Evolutionary conservation across 371 early-diverging fungal species (phyloP), one percentile per base, ranked within the genome.

Genomic region (Zopfochytrium polystomum): DNA sequence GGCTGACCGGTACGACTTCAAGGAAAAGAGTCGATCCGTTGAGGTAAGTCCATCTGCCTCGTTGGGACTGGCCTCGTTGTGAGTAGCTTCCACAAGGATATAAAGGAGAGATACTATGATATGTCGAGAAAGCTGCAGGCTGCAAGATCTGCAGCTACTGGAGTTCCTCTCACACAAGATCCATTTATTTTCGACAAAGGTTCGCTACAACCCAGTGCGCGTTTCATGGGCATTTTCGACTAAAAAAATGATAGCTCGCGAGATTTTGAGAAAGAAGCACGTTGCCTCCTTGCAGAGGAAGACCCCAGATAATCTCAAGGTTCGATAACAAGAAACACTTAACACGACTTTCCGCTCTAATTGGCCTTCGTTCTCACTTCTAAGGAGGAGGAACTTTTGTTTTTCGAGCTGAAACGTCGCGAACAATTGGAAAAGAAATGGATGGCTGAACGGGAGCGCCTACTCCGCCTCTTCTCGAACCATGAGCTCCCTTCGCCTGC

Each of bases 101-200:
- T 93, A 46, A 90, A 90, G 68, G 91, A 87, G 55, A 73, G 92
- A 34, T 93, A 87, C 71, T 92, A 89, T 63, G 59, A 71, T 11
- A 78, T 91, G 0, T 70, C 77, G 22, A 74, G 80, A 23, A 81
- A 76, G 50, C 66, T 90, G 15, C 75, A 83, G 22, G 20, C 30
- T 52, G 57, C 70, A 13, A 73, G 77, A 22, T 59, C 69, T 1
- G 73, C 66, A 7, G 54, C 67, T 44, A 52, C 63, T 27, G 72
- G 70, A 44, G 73, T 74, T 38, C 54, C 76, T 57, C 72, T 66
- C 32, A 63, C 75, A 1, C 55, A 75, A 13, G 66, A 75, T 30
- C 70, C 74, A 23, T 81, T 79, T 54, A 66, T 45, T 35, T 88
- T 69, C 70, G 80, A 86, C 69, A 86, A 86, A 68, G 56, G 63